Evolutionary conservation across 345 rosid genomes (phyloP).

Genomic region (Isatis tinctoria): DNA sequence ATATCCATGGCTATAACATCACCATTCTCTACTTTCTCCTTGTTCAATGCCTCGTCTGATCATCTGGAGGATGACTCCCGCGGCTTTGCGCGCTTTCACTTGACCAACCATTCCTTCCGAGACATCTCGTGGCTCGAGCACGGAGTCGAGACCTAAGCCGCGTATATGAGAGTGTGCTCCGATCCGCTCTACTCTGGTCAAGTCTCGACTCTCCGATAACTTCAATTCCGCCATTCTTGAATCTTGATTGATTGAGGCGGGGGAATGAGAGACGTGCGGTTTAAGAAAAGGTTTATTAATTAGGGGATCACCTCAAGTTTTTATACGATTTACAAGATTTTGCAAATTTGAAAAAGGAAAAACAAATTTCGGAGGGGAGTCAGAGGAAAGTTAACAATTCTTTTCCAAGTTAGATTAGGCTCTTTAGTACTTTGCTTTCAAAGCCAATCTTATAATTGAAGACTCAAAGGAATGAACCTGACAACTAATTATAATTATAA

Average conservation of each 20-base stretch:
- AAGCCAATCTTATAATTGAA: too few species aligned
- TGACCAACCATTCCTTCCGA: constrained; percentile 92
- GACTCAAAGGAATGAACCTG: too few species aligned
- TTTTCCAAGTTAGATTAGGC: too few species aligned
- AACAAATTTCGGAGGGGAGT: too few species aligned
- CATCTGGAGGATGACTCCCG: constrained; percentile 90
- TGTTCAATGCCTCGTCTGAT: constrained; percentile 36
- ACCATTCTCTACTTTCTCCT: not conserved
- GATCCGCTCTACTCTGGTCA: constrained; percentile 81
- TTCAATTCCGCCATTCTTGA: not conserved
- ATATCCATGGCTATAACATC: constrained; percentile 63
- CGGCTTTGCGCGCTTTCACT: constrained; percentile 71
- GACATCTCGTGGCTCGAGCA: constrained; percentile 51
- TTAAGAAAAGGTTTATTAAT: not conserved
- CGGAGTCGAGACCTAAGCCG: constrained; percentile 81
- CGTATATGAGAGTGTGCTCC: constrained; percentile 96
- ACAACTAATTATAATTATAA: too few species aligned
- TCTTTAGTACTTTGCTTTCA: too few species aligned
- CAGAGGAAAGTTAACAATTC: too few species aligned
- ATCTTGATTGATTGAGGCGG: not conserved
- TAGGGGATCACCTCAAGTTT: too few species aligned
- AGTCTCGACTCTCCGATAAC: constrained; percentile 30
- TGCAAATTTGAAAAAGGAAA: too few species aligned
- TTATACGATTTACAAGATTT: too few species aligned
- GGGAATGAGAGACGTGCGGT: not conserved